A percentile compares a stretch with the other conserved stretches of the same genome.
Conservation (phyloP, 805 yeast species). For the Wickerhamiella cacticola region DNA sequence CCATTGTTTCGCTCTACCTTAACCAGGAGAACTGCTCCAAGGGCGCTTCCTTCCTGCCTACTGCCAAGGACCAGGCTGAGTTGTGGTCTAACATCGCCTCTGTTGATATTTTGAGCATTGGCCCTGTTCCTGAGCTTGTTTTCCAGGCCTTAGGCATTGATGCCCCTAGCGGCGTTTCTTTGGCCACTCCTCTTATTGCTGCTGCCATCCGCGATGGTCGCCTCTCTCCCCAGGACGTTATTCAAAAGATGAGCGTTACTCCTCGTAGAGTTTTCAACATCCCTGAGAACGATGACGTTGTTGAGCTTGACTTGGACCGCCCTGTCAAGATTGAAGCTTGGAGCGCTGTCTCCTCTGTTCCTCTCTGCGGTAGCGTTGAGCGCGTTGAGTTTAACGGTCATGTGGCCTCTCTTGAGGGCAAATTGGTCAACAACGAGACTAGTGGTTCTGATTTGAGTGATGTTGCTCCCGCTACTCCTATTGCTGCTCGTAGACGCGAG, state of each 20-base stretch:
- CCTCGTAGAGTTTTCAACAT: slow-evolving; percentile 75
- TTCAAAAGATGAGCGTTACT: slow-evolving; percentile 60
- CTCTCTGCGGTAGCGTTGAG: slow-evolving; percentile 71
- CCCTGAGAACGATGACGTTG: slow-evolving; percentile 57
- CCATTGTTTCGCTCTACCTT: slow-evolving; percentile 66
- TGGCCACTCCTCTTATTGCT: slow-evolving; percentile 69
- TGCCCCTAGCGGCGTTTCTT: slow-evolving; percentile 54
- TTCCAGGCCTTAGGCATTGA: slow-evolving; percentile 53
- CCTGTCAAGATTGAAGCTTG: slow-evolving; percentile 33
- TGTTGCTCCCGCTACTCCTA: slow-evolving; percentile 2
- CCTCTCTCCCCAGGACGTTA: slow-evolving; percentile 61
- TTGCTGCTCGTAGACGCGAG: background rate
- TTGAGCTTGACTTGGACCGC: slow-evolving; percentile 79
- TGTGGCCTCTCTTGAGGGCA: slow-evolving; percentile 78
- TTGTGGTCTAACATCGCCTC: slow-evolving; percentile 64
- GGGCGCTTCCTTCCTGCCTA: slow-evolving; percentile 61
- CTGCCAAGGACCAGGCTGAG: slow-evolving; percentile 65
- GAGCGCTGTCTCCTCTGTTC: slow-evolving; percentile 46
- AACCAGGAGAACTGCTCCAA: slow-evolving; percentile 49
- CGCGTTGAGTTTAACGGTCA: slow-evolving; percentile 70
- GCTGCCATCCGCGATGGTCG: slow-evolving; percentile 66
- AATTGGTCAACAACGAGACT: slow-evolving; percentile 37
- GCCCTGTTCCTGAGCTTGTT: slow-evolving; percentile 60
- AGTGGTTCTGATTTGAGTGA: slow-evolving; percentile 8
- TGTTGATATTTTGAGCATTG: slow-evolving; percentile 81